Base-by-base conservation (phyloP, 257 asterid genomes). In the Fraxinus excelsior region DNA sequence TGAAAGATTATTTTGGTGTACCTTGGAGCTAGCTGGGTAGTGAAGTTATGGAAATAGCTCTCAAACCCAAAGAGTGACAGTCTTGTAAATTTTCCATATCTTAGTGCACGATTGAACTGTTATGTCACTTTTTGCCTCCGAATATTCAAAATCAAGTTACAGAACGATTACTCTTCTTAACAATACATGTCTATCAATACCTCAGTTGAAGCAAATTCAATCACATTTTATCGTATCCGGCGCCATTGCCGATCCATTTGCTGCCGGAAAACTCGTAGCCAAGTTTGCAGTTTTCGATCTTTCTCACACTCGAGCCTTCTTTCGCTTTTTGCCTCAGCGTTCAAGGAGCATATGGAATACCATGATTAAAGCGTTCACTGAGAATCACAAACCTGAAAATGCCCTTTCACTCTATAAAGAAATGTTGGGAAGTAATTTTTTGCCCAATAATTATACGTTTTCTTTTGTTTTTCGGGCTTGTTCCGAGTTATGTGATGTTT, bases 391-490 rank as follows among this genome's bases (percentile, higher is more conserved):
- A 40, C 85, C 86, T 0, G 40, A n/a, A 34, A 58, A 81, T 34
- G 89, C 85, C 34, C 29, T 85, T 67, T 80, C 72, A 1, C 82
- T 88, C 44, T 83, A 73, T 71, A 82, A 82, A 73, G 58, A 87
- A 23, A 90, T 90, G 96, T 71, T 84, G 34, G 74, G 62, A 18
- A 66, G 68, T 78, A 51, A 81, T 13, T 21, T 83, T 25, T 70
- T 70, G 31, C 88, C 85, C 3, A 83, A 90, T 73, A 90, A 90
- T 80, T 88, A 77, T 77, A 82, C 95, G 4, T 83, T 90, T 23
- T 90, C 92, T 7, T 88, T 88, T 82, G 72, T 88, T 73, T 78
- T 88, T 32, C 81, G 89, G 40, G 82, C 91, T 35, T 88, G 91
- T 73, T 77, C 83, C 14, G 82, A 80, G 78, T 16, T 81, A 40